Conservation (phyloP, 2,329 filamentous ascomycete genomes). For the Fusarium torulosum region DNA sequence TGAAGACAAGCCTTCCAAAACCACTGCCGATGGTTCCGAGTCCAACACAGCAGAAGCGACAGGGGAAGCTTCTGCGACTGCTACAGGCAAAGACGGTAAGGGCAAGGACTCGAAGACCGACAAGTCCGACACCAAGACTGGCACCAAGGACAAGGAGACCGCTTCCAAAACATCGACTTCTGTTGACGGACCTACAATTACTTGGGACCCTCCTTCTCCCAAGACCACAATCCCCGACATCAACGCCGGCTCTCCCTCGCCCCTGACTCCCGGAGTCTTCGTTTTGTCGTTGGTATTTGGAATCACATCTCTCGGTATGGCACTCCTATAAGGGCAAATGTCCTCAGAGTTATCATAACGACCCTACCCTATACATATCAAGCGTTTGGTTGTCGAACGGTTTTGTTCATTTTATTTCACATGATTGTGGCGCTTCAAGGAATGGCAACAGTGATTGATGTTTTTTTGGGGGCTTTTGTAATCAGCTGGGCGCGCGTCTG, state of each 20-base stretch:
- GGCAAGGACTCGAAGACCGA: constrained; percentile 18
- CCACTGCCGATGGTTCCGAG: constrained; percentile 31
- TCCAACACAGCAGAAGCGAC: constrained; percentile 37
- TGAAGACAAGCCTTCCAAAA: constrained; percentile 29
- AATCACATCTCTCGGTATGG: constrained; percentile 45
- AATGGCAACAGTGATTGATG: constrained; percentile 24
- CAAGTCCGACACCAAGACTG: constrained; percentile 5
- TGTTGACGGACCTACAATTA: constrained; percentile 27
- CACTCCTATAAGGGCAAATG: constrained; percentile 17
- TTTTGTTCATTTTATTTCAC: constrained; percentile 25
- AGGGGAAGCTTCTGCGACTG: constrained; percentile 27
- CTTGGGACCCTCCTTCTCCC: constrained; percentile 40
- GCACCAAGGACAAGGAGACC: constrained; percentile 22
- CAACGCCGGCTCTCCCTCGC: constrained; percentile 36
- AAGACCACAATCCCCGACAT: constrained; percentile 44
- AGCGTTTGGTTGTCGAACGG: constrained; percentile 13
- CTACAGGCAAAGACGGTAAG: constrained; percentile 23
- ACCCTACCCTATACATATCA: not conserved
- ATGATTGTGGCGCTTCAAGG: constrained; percentile 34
- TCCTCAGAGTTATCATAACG: not conserved
- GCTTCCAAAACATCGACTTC: constrained; percentile 25
- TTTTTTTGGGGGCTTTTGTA: constrained; percentile 12
- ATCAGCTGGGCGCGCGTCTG: constrained; percentile 20
- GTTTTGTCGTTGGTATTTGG: constrained; percentile 44
- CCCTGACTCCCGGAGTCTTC: constrained; percentile 40